Evolutionary conservation across 345 rosid species (phyloP), one percentile per base, ranked within the genome.

Genomic region (Corymbia maculata): DNA sequence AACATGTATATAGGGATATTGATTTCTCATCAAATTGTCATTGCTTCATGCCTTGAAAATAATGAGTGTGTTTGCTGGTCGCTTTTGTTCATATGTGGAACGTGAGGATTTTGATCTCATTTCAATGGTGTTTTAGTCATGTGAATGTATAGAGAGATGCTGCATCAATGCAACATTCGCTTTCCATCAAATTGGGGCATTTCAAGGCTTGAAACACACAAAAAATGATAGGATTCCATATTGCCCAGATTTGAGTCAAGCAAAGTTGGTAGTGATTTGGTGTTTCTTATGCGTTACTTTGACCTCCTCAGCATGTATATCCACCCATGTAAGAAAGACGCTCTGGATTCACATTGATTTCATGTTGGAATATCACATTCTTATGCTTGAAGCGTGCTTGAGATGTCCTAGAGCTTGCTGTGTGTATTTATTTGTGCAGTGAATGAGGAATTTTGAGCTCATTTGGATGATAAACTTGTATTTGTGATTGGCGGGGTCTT

Each of bases 331-430:
- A 66, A 66, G 44, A 66, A 66, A 66, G 22, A 17, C 11, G 19
- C 11, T 66, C 30, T 30, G 21, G 44, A 66, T 9, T 30, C 36
- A 19, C 8, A 30, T 66, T 2, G 21, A 66, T 66, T 15, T 66
- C 79, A 30, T 14, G 10, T 30, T 30, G 9, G 79, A 66, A 4
- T 7, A 30, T 66, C 79, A 66, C 79, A 30, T 66, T 66, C 22
- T 66, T 66, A 16, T 66, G 44, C 44, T 66, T 5, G 12, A 66
- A 30, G 9, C 3, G 21, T 32, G 79, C 44, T 30, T 66, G 9
- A 57, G 86, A 92, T 91, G 89, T 79, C 51, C 12, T 32, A 57
- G 51, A 44, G 45, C 26, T 47, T 30, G 53, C 87, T 52, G 53
- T 50, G 13, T 13, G 6, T 24, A 24, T 24, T 28, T 24, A 57